Base-by-base conservation (phyloP, 108 stramenopile genomes). In the Pseudonitzschia pungens region DNA sequence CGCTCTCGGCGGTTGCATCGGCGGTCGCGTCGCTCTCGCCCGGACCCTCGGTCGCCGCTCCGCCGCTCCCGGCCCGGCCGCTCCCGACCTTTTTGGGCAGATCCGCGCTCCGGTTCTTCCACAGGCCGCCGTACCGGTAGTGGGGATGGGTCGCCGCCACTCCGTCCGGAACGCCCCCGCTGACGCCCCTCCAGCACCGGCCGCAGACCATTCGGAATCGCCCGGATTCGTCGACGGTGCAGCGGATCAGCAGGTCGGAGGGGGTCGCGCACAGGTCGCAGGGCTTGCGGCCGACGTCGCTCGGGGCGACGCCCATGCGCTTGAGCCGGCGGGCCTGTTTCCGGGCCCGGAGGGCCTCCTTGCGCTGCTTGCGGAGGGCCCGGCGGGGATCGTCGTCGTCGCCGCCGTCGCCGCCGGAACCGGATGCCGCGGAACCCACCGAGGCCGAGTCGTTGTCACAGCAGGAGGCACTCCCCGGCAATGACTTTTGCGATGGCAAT, bases 121-220 rank as follows among this genome's bases (percentile, higher is more conserved):
- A 96, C 0, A 96, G 70, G 29, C 92, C 95, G 31, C 95, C 92
- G 62, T 96, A 96, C 20, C 80, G 66, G 58, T 93, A 93, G 76
- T 87, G 77, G n/a, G 95, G 95, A 85, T 93, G 92, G 32, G 60
- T 62, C 33, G 77, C 66, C 27, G 76, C 82, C 74, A 92, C 88
- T 14, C 95, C 95, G 72, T 96, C 95, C 18, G 84, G 81, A 8
- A 96, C 90, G 14, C 95, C 95, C 12, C 95, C 95, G 56, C 88
- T 89, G 3, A 84, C 92, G 48, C 52, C 69, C 11, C 84, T 83
- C 95, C 95, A 96, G 65, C 95, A 96, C 45, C 78, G 84, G 0
- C 91, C 91, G 81, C 95, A 96, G 10, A 95, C 87, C 90, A 95
- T 91, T 27, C 79, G 75, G 89, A 87, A 92, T 24, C 81, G 59